These are phyloP conservation scores for Hypoxylon lenormandii DNA, from an alignment of 495 filamentous ascomycete genomes.

Conservation along the genomic window DNA sequence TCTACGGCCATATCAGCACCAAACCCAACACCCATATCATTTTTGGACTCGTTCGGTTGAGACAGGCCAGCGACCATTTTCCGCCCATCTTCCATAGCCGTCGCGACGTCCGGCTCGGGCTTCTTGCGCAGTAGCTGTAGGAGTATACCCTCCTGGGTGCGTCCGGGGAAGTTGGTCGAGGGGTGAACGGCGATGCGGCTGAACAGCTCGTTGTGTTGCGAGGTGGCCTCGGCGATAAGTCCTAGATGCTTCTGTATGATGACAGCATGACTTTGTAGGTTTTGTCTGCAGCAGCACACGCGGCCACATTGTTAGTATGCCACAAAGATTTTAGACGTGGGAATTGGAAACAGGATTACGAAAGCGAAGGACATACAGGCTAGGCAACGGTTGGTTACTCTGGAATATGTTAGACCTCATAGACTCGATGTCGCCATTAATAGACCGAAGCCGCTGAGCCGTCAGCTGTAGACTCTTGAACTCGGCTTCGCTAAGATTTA, in stretches of 20 bases:
- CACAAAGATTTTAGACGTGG: background rate
- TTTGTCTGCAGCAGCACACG: constrained; percentile 61
- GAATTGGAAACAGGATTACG: background rate
- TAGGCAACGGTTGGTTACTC: constrained; percentile 53
- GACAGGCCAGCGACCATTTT: constrained; percentile 45
- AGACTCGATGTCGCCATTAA: constrained; percentile 74
- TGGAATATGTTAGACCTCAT: constrained; percentile 59
- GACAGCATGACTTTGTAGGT: constrained; percentile 73
- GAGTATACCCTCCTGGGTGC: constrained; percentile 73
- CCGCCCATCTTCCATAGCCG: constrained; percentile 74
- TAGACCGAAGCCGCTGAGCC: constrained; percentile 75
- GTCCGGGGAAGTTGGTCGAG: constrained; percentile 78
- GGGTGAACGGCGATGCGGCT: constrained; percentile 75
- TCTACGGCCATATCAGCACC: constrained; percentile 1
- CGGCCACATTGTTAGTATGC: background rate
- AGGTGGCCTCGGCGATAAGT: constrained; percentile 68
- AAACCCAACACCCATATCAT: constrained; percentile 25
- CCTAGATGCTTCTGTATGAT: constrained; percentile 74
- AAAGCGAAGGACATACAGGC: constrained; percentile 43
- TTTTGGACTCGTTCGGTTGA: constrained; percentile 31
- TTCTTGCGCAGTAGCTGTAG: constrained; percentile 80
- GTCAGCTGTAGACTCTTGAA: constrained; percentile 79
- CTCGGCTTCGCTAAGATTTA: constrained; percentile 68
- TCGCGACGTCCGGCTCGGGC: constrained; percentile 78
- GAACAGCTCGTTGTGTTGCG: constrained; percentile 70